Conservation (phyloP, 1,139 yeast species). For the Geotrichum candidum region DNA sequence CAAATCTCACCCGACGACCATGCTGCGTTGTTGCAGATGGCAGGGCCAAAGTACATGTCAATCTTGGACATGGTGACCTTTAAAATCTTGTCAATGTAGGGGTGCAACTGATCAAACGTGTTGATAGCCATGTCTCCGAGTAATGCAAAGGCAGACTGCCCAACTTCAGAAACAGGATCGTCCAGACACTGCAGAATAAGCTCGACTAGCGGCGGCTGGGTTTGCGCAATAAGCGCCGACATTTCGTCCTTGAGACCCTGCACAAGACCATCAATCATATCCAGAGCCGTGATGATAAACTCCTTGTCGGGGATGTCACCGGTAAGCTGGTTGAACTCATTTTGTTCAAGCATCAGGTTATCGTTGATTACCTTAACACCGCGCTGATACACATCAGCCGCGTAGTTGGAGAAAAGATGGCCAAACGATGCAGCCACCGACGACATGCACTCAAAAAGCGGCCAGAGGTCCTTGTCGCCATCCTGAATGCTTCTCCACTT, state of each 20-base stretch:
- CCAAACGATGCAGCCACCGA: constrained; percentile 85
- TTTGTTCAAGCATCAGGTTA: constrained; percentile 60
- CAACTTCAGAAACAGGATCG: constrained; percentile 75
- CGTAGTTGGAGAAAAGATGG: constrained; percentile 81
- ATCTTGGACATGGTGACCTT: constrained; percentile 53
- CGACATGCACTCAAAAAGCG: constrained; percentile 86
- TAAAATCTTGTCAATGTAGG: constrained; percentile 54
- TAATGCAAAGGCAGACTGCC: constrained; percentile 88
- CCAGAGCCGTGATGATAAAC: constrained; percentile 82
- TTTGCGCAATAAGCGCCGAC: constrained; percentile 45
- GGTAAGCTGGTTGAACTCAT: constrained; percentile 24
- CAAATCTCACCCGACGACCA: constrained; percentile 92
- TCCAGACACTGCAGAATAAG: constrained; percentile 66
- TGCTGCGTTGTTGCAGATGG: constrained; percentile 80
- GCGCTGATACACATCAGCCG: constrained; percentile 80
- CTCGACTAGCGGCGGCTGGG: constrained; percentile 49
- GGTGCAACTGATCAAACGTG: constrained; percentile 47
- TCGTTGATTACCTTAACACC: constrained; percentile 63
- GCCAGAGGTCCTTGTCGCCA: constrained; percentile 82
- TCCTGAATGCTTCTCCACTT: constrained; percentile 76
- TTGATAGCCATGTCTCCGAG: constrained; percentile 79
- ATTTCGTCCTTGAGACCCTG: constrained; percentile 76
- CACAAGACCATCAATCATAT: constrained; percentile 82
- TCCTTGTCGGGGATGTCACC: constrained; percentile 71
- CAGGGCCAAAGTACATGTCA: constrained; percentile 46